These are phyloP conservation scores for Ceratobasidium sp. DNA, from an alignment of 1,284 basidiomycete genomes.

Conservation along the genomic window DNA sequence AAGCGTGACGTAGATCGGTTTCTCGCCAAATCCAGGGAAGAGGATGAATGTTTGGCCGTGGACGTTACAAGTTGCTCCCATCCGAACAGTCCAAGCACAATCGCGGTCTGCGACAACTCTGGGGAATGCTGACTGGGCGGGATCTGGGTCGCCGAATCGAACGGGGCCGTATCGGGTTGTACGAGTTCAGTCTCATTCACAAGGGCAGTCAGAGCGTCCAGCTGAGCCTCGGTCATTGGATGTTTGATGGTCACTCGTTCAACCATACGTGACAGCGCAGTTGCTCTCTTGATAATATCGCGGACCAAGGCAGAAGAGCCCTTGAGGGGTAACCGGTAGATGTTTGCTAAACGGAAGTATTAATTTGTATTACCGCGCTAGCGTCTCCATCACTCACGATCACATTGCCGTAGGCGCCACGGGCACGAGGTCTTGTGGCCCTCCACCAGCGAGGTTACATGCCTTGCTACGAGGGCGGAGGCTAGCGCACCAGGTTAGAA, in stretches of 20 bases:
- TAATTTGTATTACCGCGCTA: not conserved
- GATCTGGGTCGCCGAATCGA: conserved; percentile 44
- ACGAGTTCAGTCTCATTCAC: conserved; percentile 38
- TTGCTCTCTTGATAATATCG: conserved; percentile 70
- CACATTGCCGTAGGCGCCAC: conserved; percentile 82
- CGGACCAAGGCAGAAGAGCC: conserved; percentile 71
- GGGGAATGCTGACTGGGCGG: conserved; percentile 34
- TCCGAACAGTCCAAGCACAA: conserved; percentile 50
- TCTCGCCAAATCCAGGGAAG: conserved; percentile 29
- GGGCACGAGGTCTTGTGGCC: conserved; percentile 84
- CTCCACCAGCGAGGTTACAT: conserved; percentile 71
- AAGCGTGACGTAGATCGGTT: conserved; percentile 41
- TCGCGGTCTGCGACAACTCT: conserved; percentile 47
- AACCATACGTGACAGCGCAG: conserved; percentile 66
- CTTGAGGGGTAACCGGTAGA: conserved; percentile 80
- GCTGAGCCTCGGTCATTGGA: conserved; percentile 61
- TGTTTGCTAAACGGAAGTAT: conserved; percentile 57
- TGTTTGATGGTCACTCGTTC: conserved; percentile 73
- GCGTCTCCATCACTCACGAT: conserved; percentile 64
- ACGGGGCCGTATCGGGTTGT: conserved; percentile 19
- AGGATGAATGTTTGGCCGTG: conserved; percentile 35
- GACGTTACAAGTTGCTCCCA: conserved; percentile 46
- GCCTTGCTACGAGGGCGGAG: conserved; percentile 75
- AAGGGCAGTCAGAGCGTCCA: conserved; percentile 60
- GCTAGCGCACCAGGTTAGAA: conserved; percentile 73